A percentile compares a stretch with the other conserved stretches of the same genome.
These are phyloP conservation scores for Lichtheimia ornata DNA, from an alignment of 371 early-diverging fungal genomes.

Conservation along the genomic window DNA sequence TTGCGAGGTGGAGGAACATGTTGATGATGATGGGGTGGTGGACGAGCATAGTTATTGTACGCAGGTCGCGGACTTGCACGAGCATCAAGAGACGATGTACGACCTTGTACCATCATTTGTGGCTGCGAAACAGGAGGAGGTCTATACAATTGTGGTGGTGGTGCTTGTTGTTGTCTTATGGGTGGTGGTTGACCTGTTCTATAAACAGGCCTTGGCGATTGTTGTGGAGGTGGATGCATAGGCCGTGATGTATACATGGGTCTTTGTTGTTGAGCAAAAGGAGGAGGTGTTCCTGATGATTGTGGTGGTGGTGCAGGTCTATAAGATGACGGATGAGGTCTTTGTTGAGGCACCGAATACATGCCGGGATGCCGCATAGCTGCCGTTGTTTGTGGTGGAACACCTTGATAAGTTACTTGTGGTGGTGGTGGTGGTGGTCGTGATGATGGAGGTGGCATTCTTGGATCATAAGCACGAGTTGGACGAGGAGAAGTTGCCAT, in stretches of 20 bases:
- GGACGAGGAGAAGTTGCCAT: conserved; percentile 16
- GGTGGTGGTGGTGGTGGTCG: background rate
- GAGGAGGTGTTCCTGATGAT: too few relatives aligned
- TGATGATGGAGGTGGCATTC: conserved; percentile 5
- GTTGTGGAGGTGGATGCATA: conserved; percentile 11
- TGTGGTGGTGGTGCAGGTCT: conserved; percentile 8
- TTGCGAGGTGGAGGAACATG: conserved; percentile 11
- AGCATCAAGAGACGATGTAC: conserved; percentile 17
- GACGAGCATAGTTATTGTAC: conserved; percentile 4
- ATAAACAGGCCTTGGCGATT: conserved; percentile 14
- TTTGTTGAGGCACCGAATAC: conserved; percentile 6
- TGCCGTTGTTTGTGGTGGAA: background rate
- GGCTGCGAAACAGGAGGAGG: background rate
- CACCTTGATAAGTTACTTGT: background rate
- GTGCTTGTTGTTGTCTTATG: conserved; percentile 11
- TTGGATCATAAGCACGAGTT: conserved; percentile 13
- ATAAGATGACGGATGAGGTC: conserved; percentile 5
- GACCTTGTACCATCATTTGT: conserved; percentile 9
- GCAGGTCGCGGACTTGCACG: background rate
- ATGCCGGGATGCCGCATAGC: conserved; percentile 10
- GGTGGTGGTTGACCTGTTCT: conserved; percentile 5
- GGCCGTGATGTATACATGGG: conserved; percentile 10
- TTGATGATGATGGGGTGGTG: conserved; percentile 7
- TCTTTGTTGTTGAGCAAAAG: conserved; percentile 7
- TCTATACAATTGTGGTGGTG: conserved; percentile 3